Evolutionary conservation across 2,329 filamentous ascomycete genomes (phyloP), one percentile per base, ranked within the genome.

Genomic region (Chaetomium olivaceum): DNA sequence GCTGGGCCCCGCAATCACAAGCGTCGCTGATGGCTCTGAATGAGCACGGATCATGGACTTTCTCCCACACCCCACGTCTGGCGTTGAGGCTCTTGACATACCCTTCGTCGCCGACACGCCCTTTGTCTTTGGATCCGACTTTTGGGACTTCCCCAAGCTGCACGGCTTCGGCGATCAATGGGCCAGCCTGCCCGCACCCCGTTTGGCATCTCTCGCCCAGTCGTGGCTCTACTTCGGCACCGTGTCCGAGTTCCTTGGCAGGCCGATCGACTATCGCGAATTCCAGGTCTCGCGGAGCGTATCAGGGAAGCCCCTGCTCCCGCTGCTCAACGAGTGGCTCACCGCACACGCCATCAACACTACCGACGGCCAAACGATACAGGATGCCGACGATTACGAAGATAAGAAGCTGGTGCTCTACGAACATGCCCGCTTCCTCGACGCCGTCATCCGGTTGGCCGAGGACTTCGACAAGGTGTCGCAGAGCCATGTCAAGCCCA

Each of bases 171-270:
- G 70, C 56, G 67, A 69, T 50, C 70, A 68, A 51, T 71, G 70
- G 70, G 64, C 68, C 4, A 68, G 67, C n/a, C 55, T 71, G 16
- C 70, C 70, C 25, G 68, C 67, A 1, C 62, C 59, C 16, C 66
- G 66, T 12, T 64, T 71, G 21, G 70, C 70, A 1, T 68, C 68
- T 19, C 65, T 71, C n/a, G 68, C 67, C 14, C 70, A 71, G 62
- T 70, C 67, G 25, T 71, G 70, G 70, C 67, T 71, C 5, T 71
- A 69, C 65, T 71, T 71, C 55, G 70, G 66, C 23, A 67, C 67
- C 57, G 61, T 71, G 14, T 68, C 70, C 43, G 70, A 71, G 63
- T 71, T 71, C 29, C 64, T 70, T 8, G 70, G 70, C 52, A 58
- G 61, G 36, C 66, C 66, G 14, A 63, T 71, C 57, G 69, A 71